Percentiles rank a stretch among this genome's conserved stretches.
Conservation (phyloP, 2,329 filamentous ascomycete genomes). For the Macroventuria anomochaeta region DNA sequence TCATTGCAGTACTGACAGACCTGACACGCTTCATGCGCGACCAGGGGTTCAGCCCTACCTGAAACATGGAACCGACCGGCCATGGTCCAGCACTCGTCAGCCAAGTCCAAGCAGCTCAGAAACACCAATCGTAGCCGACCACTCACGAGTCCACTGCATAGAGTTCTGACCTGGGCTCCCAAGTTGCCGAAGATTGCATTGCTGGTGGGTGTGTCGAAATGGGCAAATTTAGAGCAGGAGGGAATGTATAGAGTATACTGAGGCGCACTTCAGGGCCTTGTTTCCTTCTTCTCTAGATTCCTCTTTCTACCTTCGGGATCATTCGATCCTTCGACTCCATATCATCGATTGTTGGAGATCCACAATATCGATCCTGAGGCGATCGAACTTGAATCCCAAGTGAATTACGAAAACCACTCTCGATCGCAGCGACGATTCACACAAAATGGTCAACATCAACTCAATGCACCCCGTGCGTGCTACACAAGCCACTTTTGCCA, state of each 20-base stretch:
- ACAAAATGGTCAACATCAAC: slow-evolving; percentile 43
- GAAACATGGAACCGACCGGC: slow-evolving; percentile 24
- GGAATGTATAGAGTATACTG: slow-evolving; percentile 8
- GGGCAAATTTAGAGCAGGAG: slow-evolving; percentile 7
- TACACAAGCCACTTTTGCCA: slow-evolving; percentile 69
- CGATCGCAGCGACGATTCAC: not conserved
- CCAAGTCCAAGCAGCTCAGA: slow-evolving; percentile 13
- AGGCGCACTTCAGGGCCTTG: slow-evolving; percentile 9
- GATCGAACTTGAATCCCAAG: not conserved
- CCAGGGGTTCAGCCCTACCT: slow-evolving; percentile 22
- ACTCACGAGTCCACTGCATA: slow-evolving; percentile 13
- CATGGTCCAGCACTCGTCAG: slow-evolving; percentile 19
- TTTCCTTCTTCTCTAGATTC: not conserved
- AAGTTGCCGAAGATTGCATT: slow-evolving; percentile 29
- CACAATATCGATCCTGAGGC: not conserved
- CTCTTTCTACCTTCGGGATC: not conserved
- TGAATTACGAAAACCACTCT: not conserved
- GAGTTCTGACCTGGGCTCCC: slow-evolving; percentile 12
- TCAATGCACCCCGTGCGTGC: slow-evolving; percentile 70
- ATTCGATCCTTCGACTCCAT: not conserved
- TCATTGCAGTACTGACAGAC: slow-evolving; percentile 20
- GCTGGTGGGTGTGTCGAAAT: slow-evolving; percentile 6
- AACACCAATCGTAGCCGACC: slow-evolving; percentile 10
- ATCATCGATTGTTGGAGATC: not conserved
- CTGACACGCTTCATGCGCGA: slow-evolving; percentile 22